Percentiles rank a stretch among this genome's conserved stretches.
These are phyloP conservation scores for Trypanosoma conorhini DNA, from an alignment of 208 protist genomes.

Conservation along the genomic window DNA sequence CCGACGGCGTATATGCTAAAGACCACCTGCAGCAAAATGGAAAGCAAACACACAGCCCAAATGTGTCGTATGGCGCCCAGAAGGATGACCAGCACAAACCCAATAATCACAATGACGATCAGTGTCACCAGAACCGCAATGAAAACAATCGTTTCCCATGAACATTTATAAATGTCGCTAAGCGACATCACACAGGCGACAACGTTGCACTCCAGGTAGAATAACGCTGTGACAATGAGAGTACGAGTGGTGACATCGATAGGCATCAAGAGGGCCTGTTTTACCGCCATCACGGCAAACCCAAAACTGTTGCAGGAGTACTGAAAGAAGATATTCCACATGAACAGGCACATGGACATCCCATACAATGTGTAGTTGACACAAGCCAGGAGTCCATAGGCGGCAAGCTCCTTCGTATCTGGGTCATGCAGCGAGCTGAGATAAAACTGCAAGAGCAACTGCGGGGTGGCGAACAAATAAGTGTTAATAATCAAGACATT, in stretches of 20 bases:
- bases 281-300: slow-evolving; percentile 45
- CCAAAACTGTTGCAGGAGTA: slow-evolving; percentile 75
- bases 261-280: slow-evolving; percentile 2
- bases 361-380: slow-evolving; percentile 39
- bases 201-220: slow-evolving; percentile 25
- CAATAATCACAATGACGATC: slow-evolving; percentile 2
- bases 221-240: slow-evolving; percentile 20
- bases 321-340: slow-evolving; percentile 49
- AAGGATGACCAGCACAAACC: slow-evolving; percentile 11
- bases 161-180: background rate
- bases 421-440: slow-evolving; percentile 23
- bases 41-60: slow-evolving; percentile 35
- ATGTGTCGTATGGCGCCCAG: slow-evolving; percentile 18
- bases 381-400: slow-evolving; percentile 50
- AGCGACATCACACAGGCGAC: slow-evolving; percentile 9
- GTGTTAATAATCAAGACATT: slow-evolving; percentile 63
- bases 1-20: slow-evolving; percentile 20
- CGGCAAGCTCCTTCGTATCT: slow-evolving; percentile 19
- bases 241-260: slow-evolving; percentile 24
- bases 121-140: background rate
- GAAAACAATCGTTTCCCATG: slow-evolving; percentile 1
- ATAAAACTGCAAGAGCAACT: slow-evolving; percentile 77
- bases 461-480: slow-evolving; percentile 64
- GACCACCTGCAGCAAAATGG: slow-evolving; percentile 41
- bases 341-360: slow-evolving; percentile 59